Evolutionary conservation across 2,329 filamentous ascomycete species (phyloP).

Genomic region (Aurifilum marmelostoma): DNA sequence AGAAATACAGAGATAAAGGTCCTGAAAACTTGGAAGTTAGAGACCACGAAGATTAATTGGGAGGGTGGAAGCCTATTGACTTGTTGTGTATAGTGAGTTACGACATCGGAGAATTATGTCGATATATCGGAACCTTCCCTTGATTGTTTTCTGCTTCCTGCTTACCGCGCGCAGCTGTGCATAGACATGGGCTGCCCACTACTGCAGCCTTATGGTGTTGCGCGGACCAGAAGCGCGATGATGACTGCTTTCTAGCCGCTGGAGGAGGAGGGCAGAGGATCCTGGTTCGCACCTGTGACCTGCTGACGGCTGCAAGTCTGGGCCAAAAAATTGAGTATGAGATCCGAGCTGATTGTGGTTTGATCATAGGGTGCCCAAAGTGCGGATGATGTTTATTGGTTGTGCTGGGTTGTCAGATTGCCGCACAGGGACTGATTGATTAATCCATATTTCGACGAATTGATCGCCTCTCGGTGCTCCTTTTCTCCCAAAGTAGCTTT

Average conservation of each 20-base stretch:
- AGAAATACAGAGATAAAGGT: too few relatives aligned
- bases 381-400: background rate
- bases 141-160: background rate
- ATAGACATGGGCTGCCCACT: background rate
- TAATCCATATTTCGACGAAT: background rate
- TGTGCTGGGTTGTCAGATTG: background rate
- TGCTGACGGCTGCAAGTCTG: background rate
- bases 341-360: too few relatives aligned
- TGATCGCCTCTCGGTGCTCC: conserved; percentile 6
- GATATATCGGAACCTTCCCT: too few relatives aligned
- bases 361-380: too few relatives aligned
- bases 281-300: background rate
- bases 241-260: background rate
- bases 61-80: background rate
- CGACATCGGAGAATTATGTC: background rate
- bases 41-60: background rate
- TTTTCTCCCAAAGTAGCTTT: conserved; percentile 24
- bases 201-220: background rate
- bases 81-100: background rate
- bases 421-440: background rate
- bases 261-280: background rate
- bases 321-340: background rate
- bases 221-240: background rate
- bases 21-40: too few relatives aligned
- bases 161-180: background rate